Conservation (phyloP, 1,139 yeast genomes). For the Wickerhamiella infanticola region DNA sequence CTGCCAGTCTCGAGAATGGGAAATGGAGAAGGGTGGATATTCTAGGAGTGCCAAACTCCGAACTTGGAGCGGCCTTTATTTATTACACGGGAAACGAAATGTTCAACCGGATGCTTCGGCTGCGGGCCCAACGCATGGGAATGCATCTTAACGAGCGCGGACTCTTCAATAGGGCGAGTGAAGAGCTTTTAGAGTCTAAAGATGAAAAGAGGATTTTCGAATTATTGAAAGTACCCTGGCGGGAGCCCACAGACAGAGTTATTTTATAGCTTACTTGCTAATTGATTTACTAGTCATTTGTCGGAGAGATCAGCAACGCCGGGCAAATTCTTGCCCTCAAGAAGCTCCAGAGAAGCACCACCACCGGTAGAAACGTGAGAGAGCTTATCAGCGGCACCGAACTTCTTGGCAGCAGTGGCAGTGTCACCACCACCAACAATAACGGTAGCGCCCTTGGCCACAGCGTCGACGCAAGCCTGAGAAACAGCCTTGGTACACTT, state of each 20-base stretch:
- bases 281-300: slow-evolving; percentile 28
- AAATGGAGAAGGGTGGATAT: slow-evolving; percentile 44
- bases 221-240: slow-evolving; percentile 30
- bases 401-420: slow-evolving; percentile 96
- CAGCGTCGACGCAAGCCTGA: slow-evolving; percentile 74
- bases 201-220: slow-evolving; percentile 36
- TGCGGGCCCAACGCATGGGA: slow-evolving; percentile 32
- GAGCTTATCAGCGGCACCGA: slow-evolving; percentile 83
- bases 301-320: slow-evolving; percentile 85
- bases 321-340: slow-evolving; percentile 95
- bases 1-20: slow-evolving; percentile 17
- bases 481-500: slow-evolving; percentile 78
- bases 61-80: slow-evolving; percentile 37
- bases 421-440: slow-evolving; percentile 99
- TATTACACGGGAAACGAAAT: slow-evolving; percentile 46
- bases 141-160: slow-evolving; percentile 37
- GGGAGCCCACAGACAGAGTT: slow-evolving; percentile 29
- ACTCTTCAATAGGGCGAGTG: slow-evolving; percentile 20
- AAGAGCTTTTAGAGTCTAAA: slow-evolving; percentile 28
- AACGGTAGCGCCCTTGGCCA: slow-evolving; percentile 79
- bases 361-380: slow-evolving; percentile 98
- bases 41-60: slow-evolving; percentile 34
- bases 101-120: slow-evolving; percentile 37
- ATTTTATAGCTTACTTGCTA: neutral
- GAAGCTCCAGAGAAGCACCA: slow-evolving; percentile 95